phyloP scores from a whole-genome alignment of 805 yeast species.

The Nakazawaea wickerhamii region DNA sequence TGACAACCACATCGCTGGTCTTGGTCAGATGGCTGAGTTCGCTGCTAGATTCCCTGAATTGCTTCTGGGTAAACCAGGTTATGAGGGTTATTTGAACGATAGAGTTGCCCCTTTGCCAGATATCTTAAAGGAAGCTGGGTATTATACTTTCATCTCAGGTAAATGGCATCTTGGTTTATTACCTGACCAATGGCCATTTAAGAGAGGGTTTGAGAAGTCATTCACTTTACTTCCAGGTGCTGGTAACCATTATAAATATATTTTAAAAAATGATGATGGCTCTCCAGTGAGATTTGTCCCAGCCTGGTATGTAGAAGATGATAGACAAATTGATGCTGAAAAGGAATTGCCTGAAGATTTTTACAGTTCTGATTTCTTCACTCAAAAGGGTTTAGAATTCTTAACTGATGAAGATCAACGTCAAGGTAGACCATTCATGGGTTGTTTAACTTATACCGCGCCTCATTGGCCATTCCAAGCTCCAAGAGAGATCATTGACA shows the following conservation, averaged over 20 bases:
- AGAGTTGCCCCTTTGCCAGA: constrained; percentile 51
- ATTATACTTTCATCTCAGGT: constrained; percentile 48
- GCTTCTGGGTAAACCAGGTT: constrained; percentile 43
- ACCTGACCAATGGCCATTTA: constrained; percentile 41
- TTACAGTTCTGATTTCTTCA: constrained; percentile 40
- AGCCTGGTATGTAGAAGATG: constrained; percentile 36
- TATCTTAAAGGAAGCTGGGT: constrained; percentile 41
- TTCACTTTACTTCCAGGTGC: constrained; percentile 51
- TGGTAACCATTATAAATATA: constrained; percentile 49
- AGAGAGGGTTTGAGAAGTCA: constrained; percentile 45
- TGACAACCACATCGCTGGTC: constrained; percentile 56
- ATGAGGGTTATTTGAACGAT: constrained; percentile 49
- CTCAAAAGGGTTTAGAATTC: constrained; percentile 36
- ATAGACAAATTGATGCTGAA: constrained; percentile 29
- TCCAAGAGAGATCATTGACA: constrained; percentile 39
- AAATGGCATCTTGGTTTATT: constrained; percentile 57
- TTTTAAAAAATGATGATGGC: constrained; percentile 30
- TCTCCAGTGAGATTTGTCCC: constrained; percentile 30
- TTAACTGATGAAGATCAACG: constrained; percentile 25
- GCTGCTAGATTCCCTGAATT: constrained; percentile 30
- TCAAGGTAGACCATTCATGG: constrained; percentile 47
- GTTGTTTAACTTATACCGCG: constrained; percentile 52
- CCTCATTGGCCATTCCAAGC: constrained; percentile 70
- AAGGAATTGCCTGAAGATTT: constrained; percentile 39
- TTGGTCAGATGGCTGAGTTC: constrained; percentile 54